Evolutionary conservation across 371 early-diverging fungal genomes (phyloP).

Genomic region (Mucor velutinosus): DNA sequence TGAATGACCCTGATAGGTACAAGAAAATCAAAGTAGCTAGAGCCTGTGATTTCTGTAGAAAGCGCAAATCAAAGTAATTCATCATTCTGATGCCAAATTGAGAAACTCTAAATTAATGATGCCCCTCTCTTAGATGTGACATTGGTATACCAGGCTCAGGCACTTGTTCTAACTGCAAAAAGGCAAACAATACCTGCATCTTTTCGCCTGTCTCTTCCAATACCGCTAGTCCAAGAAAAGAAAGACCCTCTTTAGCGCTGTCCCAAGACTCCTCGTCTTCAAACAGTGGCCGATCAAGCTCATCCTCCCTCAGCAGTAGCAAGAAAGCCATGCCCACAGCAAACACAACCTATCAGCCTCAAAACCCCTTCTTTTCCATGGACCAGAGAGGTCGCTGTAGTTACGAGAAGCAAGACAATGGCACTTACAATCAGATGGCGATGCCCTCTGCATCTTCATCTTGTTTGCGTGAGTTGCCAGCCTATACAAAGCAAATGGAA

Average conservation of each 20-base stretch:
- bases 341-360: neutral
- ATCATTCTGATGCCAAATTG: neutral
- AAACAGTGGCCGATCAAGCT: neutral
- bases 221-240: neutral
- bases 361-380: constrained; percentile 18
- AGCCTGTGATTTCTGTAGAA: constrained; percentile 46
- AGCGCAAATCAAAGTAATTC: constrained; percentile 49
- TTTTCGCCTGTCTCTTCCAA: constrained; percentile 20
- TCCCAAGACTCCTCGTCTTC: neutral
- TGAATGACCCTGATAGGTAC: constrained; percentile 44
- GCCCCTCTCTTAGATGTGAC: constrained; percentile 28
- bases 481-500: constrained; percentile 33
- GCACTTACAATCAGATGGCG: neutral
- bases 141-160: constrained; percentile 39
- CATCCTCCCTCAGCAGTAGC: neutral
- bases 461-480: neutral
- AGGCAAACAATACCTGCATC: constrained; percentile 18
- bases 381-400: constrained; percentile 18
- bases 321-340: neutral
- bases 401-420: constrained; percentile 17
- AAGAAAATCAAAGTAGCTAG: constrained; percentile 40
- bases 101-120: neutral
- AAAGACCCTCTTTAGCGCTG: neutral
- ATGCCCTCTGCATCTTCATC: neutral
- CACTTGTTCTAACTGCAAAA: constrained; percentile 40